Base-by-base conservation (phyloP, 1,284 basidiomycete species). In the Exobasidium cylindrosporum region DNA sequence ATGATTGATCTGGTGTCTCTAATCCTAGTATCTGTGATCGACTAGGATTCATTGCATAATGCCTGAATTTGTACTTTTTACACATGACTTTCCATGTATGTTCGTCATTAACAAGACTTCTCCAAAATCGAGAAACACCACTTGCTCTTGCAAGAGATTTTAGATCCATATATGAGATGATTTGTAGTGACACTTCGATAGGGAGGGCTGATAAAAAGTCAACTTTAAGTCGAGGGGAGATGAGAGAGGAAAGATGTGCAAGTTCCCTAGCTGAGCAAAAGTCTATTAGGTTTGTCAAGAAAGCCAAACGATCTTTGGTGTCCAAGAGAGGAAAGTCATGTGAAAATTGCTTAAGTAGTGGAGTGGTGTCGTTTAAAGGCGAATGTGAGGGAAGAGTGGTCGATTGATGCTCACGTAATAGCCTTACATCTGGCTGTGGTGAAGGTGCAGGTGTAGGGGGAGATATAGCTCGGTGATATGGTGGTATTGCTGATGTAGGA, bases 151-250 rank as follows among this genome's bases (percentile, higher is more conserved):
- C 84, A 4, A 97, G 86, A 0, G 90, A 89, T 53, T 83, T 83
- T 54, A 93, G 89, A 67, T 94, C 88, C 54, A 97, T 84, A 79
- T 89, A 95, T 69, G 84, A 82, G 57, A 97, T 84, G 58, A 95
- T 86, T 74, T 92, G 87, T 28, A 96, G 81, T 0, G 88, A 86
- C 32, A 98, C 84, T 80, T 98, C 95, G 17, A 87, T 82, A 0
- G 95, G 95, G 0, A 97, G 83, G 29, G 88, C 87, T 3, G 84
- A 82, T 26, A 97, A 83, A 77, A 95, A 94, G 79, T 97, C 93
- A 4, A 91, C 87, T 75, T 90, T 89, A 69, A 97, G 86, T 31
- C 89, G 85, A 0, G 92, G 90, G 0, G 87, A 84, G 77, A 97
- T 89, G 58, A 83, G 79, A 24, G 82, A 84, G 0, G 89, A 89